phyloP scores from a whole-genome alignment of 225 moss, liverwort and hornwort genomes.

The Bryoerythrophyllum caledonicum region DNA sequence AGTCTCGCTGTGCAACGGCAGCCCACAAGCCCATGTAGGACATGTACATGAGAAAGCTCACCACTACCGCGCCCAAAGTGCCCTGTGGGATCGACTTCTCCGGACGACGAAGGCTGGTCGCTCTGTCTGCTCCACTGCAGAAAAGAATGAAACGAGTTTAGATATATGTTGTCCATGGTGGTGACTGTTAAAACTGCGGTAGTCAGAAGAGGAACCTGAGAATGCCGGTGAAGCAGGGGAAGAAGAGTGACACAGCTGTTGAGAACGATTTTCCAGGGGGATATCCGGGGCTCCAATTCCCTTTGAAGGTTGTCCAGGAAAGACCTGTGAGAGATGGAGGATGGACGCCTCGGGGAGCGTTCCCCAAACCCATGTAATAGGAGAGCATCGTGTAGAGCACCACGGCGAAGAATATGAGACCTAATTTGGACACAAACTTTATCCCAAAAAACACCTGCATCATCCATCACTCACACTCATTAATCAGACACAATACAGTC shows the following conservation, averaged over 20 bases:
- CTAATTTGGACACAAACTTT: slow-evolving; percentile 85
- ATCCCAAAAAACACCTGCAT: slow-evolving; percentile 94
- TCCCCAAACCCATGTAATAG: slow-evolving; percentile 79
- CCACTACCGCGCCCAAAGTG: slow-evolving; percentile 79
- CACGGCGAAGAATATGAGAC: slow-evolving; percentile 72
- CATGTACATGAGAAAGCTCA: slow-evolving; percentile 83
- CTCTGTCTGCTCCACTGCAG: slow-evolving; percentile 90
- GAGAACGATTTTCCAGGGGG: slow-evolving; percentile 73
- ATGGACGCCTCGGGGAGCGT: slow-evolving; percentile 64
- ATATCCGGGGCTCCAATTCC: slow-evolving; percentile 88
- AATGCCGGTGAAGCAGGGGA: slow-evolving; percentile 97
- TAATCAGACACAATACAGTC: background rate
- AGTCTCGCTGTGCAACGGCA: slow-evolving; percentile 84
- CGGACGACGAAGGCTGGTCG: slow-evolving; percentile 78
- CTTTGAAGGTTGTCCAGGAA: slow-evolving; percentile 88
- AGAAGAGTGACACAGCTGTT: slow-evolving; percentile 87
- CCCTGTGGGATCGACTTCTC: slow-evolving; percentile 87
- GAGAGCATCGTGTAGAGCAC: slow-evolving; percentile 91
- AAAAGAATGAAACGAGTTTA: background rate
- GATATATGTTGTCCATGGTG: background rate
- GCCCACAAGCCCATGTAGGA: slow-evolving; percentile 99
- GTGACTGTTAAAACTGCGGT: background rate
- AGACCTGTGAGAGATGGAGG: slow-evolving; percentile 77
- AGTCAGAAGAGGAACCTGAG: slow-evolving; percentile 51
- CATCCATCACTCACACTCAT: background rate